phyloP scores from a whole-genome alignment of 768 basidiomycete genomes.

The Terana coerulea region DNA sequence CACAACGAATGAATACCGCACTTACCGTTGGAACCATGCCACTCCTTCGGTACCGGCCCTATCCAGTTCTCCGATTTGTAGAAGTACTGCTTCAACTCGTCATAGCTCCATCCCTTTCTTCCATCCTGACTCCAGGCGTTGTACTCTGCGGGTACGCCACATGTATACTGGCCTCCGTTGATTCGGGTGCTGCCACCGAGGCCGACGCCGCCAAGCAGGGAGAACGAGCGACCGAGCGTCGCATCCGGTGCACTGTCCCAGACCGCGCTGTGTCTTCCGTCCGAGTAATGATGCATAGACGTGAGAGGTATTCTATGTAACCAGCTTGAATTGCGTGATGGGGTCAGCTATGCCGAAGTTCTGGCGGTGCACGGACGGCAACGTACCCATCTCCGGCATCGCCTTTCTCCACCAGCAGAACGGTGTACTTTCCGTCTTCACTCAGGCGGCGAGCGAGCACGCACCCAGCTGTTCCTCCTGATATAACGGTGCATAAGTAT shows the following conservation, averaged over 20 bases:
- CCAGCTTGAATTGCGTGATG: no score
- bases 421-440: slow-evolving; percentile 45
- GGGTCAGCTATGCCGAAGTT: no score
- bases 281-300: neutral
- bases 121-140: neutral
- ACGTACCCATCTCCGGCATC: neutral
- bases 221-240: neutral
- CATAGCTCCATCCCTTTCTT: neutral
- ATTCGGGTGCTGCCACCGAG: neutral
- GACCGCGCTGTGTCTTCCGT: neutral
- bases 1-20: no score
- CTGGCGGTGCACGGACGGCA: no score
- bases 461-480: slow-evolving; percentile 52
- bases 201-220: neutral
- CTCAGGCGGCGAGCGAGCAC: slow-evolving; percentile 54
- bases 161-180: neutral
- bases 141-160: neutral
- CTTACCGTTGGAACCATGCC: neutral
- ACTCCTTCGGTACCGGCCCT: neutral
- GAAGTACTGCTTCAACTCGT: neutral
- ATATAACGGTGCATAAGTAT: neutral
- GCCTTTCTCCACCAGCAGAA: slow-evolving; percentile 56
- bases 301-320: no score
- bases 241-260: neutral
- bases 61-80: neutral